These are phyloP conservation scores for Ceratocystis papillata DNA, from an alignment of 2,329 filamentous ascomycete species.

Conservation along the genomic window DNA sequence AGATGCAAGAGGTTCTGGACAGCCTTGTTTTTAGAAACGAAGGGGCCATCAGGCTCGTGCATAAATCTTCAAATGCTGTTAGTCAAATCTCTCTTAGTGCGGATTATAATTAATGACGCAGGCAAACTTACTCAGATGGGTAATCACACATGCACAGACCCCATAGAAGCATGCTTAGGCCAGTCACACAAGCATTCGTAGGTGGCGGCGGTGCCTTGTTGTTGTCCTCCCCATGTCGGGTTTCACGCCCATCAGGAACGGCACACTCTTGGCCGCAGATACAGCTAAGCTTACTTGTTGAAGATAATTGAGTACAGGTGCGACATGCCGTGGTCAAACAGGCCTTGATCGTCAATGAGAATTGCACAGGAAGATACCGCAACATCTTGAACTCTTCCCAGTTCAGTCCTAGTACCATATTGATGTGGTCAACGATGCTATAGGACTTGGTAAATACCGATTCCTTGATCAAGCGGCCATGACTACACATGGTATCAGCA, in stretches of 20 bases:
- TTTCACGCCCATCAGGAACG: not conserved
- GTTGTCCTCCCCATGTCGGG: not conserved
- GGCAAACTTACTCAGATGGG: not conserved
- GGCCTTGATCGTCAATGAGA: not conserved
- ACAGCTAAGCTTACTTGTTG: not conserved
- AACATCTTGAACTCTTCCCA: slow-evolving; percentile 10
- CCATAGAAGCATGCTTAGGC: slow-evolving; percentile 11
- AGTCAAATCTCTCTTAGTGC: not conserved
- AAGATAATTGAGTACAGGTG: not conserved
- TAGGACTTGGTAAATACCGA: not conserved
- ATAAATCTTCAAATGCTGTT: not conserved
- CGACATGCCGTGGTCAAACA: not conserved
- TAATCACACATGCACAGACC: slow-evolving; percentile 1
- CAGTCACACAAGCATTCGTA: not conserved
- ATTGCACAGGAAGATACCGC: slow-evolving; percentile 1
- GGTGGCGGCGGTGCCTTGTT: not conserved
- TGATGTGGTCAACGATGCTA: not conserved
- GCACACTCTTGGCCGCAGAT: slow-evolving; percentile 3
- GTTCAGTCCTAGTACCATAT: not conserved
- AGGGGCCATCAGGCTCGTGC: not conserved
- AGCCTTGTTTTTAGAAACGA: not conserved
- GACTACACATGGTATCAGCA: not conserved
- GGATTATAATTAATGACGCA: not conserved
- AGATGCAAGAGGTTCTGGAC: not conserved
- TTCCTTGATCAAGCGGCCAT: not conserved